A percentile compares a stretch with the other conserved stretches of the same genome.
These are phyloP conservation scores for Kernera saxatilis DNA, from an alignment of 345 rosid genomes.

Conservation along the genomic window DNA sequence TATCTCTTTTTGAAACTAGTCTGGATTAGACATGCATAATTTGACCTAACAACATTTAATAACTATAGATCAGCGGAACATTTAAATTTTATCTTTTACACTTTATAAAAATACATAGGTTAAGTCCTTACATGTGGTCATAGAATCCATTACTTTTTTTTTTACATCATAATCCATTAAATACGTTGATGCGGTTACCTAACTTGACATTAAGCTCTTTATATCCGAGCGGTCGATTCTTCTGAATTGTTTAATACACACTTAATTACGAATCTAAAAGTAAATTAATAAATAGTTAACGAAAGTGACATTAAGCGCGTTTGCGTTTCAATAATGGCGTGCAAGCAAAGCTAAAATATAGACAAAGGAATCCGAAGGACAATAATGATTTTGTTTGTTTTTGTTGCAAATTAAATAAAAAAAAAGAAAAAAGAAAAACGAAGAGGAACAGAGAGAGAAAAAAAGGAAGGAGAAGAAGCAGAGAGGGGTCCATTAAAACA, in stretches of 20 bases:
- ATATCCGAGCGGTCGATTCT: no score
- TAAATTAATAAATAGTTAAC: neutral
- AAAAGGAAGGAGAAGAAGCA: conserved; percentile 11
- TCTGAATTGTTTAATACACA: neutral
- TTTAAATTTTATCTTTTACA: no score
- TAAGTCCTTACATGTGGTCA: neutral
- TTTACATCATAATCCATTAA: neutral
- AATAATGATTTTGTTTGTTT: conserved; percentile 20
- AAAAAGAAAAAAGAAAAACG: neutral
- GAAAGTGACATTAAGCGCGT: conserved; percentile 21
- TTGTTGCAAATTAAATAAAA: neutral
- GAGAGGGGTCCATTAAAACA: conserved; percentile 10
- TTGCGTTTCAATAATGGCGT: conserved; percentile 27
- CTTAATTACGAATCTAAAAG: neutral
- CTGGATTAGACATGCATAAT: neutral
- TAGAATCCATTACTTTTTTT: neutral
- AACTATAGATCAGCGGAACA: neutral
- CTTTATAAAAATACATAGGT: neutral
- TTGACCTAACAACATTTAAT: neutral
- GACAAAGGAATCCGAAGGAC: conserved; percentile 3
- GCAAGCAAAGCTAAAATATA: conserved; percentile 20
- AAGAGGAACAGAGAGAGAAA: neutral
- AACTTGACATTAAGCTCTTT: conserved; percentile 7
- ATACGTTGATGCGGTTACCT: neutral
- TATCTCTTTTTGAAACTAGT: neutral